phyloP scores from a whole-genome alignment of 306 rosid species.

The Herpetospermum pedunculosum region DNA sequence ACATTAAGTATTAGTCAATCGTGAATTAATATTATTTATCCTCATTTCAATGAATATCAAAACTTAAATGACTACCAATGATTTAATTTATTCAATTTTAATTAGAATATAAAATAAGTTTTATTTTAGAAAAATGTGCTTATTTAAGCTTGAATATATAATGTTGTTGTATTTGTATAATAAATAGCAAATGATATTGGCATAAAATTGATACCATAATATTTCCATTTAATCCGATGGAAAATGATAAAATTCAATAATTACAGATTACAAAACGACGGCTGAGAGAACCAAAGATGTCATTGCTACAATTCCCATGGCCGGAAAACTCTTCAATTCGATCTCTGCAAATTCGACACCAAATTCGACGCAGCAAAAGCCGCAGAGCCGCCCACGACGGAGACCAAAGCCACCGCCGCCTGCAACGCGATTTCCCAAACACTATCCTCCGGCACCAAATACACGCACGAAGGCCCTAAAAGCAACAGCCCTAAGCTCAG shows the following conservation, averaged over 20 bases:
- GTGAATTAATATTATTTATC: too few relatives aligned
- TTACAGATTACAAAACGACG: background rate
- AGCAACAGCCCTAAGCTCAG: slow-evolving; percentile 53
- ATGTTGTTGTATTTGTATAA: too few relatives aligned
- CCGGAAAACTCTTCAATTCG: slow-evolving; percentile 16
- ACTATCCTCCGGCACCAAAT: slow-evolving; percentile 73
- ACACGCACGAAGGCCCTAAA: slow-evolving; percentile 64
- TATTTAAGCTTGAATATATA: background rate
- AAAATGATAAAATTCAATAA: background rate
- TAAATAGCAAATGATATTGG: background rate
- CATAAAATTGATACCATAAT: background rate
- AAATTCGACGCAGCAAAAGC: slow-evolving; percentile 78
- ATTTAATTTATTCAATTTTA: too few relatives aligned
- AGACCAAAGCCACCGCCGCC: slow-evolving; percentile 34
- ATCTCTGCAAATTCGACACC: slow-evolving; percentile 76
- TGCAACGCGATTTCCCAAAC: slow-evolving; percentile 45
- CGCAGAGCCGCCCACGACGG: slow-evolving; percentile 62
- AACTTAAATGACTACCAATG: too few relatives aligned
- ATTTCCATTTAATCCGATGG: background rate
- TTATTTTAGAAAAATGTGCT: too few relatives aligned
- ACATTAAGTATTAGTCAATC: too few relatives aligned
- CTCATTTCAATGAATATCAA: too few relatives aligned
- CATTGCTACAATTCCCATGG: background rate
- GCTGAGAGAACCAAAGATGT: background rate
- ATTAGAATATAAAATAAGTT: too few relatives aligned